Conservation (phyloP, 106 monocot species). For the Acorus calamus region DNA sequence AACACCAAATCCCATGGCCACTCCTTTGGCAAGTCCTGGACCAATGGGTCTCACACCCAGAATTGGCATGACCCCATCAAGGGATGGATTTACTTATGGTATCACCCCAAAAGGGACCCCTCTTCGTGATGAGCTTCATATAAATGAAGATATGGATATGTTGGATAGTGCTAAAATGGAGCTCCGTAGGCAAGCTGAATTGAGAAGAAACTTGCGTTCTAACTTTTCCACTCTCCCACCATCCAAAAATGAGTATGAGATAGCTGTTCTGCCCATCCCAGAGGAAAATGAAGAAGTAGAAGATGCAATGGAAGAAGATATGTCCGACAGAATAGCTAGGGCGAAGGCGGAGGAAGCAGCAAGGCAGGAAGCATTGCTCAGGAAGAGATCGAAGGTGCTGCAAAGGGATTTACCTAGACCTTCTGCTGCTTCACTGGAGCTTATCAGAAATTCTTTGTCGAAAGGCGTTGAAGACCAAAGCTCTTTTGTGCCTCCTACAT, state of each 20-base stretch:
- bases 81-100: slow-evolving; percentile 63
- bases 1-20: slow-evolving; percentile 94
- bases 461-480: slow-evolving; percentile 64
- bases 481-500: slow-evolving; percentile 92
- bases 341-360: slow-evolving; percentile 71
- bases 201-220: slow-evolving; percentile 57
- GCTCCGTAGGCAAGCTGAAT: slow-evolving; percentile 60
- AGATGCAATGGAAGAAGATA: slow-evolving; percentile 78
- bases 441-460: slow-evolving; percentile 46
- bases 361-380: slow-evolving; percentile 67
- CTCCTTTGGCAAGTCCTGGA: slow-evolving; percentile 74
- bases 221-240: slow-evolving; percentile 62
- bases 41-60: slow-evolving; percentile 78
- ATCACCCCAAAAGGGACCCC: slow-evolving; percentile 77
- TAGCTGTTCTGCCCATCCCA: slow-evolving; percentile 56
- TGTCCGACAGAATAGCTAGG: slow-evolving; percentile 87
- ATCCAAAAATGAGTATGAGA: slow-evolving; percentile 92
- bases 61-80: slow-evolving; percentile 80
- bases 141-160: slow-evolving; percentile 88
- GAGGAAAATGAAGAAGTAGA: slow-evolving; percentile 81
- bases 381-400: slow-evolving; percentile 94
- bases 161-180: slow-evolving; percentile 53
- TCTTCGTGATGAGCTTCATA: slow-evolving; percentile 79
- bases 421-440: slow-evolving; percentile 61
- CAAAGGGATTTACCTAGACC: slow-evolving; percentile 94